These are phyloP conservation scores for Candida argentea DNA, from an alignment of 805 yeast species.

Conservation along the genomic window DNA sequence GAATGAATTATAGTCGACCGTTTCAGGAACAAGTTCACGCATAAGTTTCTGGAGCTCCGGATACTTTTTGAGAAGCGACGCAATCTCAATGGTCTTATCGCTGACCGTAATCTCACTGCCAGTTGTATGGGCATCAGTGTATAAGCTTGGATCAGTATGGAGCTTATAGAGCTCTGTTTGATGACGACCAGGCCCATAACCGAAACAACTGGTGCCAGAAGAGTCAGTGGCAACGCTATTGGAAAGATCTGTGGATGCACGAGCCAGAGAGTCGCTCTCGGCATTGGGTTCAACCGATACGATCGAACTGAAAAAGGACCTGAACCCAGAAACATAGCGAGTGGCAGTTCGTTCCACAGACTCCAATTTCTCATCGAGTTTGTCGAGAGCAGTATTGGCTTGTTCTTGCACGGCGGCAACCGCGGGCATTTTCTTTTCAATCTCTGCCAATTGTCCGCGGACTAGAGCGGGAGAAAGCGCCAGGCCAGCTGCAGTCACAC, in stretches of 20 bases:
- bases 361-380: slow-evolving; percentile 62
- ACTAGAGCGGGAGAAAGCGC: no score
- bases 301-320: slow-evolving; percentile 41
- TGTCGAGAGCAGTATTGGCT: slow-evolving; percentile 54
- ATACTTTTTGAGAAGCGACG: slow-evolving; percentile 36
- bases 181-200: slow-evolving; percentile 28
- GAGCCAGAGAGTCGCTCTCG: slow-evolving; percentile 10
- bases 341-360: slow-evolving; percentile 63
- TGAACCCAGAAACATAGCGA: slow-evolving; percentile 44
- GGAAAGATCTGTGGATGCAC: slow-evolving; percentile 7
- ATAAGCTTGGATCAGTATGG: slow-evolving; percentile 22
- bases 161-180: slow-evolving; percentile 30
- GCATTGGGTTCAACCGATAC: slow-evolving; percentile 15
- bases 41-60: slow-evolving; percentile 45
- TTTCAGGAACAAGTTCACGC: slow-evolving; percentile 58
- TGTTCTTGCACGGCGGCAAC: slow-evolving; percentile 15
- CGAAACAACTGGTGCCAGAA: slow-evolving; percentile 3
- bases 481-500: slow-evolving; percentile 1
- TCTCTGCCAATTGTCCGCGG: slow-evolving; percentile 12
- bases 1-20: slow-evolving; percentile 48
- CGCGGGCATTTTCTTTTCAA: slow-evolving; percentile 22
- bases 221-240: slow-evolving; percentile 7
- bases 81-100: slow-evolving; percentile 39
- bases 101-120: slow-evolving; percentile 31
- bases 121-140: slow-evolving; percentile 9